These are phyloP conservation scores for Emericellopsis terricola DNA, from an alignment of 495 filamentous ascomycete species.

Conservation along the genomic window DNA sequence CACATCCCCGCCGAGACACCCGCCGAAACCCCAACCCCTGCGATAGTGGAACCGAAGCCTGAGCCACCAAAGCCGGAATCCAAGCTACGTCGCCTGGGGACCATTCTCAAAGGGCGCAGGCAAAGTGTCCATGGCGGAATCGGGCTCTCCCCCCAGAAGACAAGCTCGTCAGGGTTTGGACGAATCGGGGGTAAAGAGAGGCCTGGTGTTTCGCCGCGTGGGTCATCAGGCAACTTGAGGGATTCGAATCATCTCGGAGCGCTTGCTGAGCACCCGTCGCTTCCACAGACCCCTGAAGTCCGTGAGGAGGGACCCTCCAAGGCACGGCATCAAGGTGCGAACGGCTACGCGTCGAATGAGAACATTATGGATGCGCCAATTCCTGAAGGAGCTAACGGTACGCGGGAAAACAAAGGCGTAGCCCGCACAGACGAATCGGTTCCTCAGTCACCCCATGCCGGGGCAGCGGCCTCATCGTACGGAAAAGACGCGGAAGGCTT, in stretches of 20 bases:
- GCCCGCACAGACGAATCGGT: background rate
- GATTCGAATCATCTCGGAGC: too few species aligned
- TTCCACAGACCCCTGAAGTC: too few species aligned
- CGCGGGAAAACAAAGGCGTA: slow-evolving; percentile 6
- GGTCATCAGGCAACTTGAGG: slow-evolving; percentile 37
- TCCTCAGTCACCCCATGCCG: slow-evolving; percentile 25
- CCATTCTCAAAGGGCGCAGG: slow-evolving; percentile 50
- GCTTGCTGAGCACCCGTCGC: too few species aligned
- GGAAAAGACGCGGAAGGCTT: slow-evolving; percentile 45
- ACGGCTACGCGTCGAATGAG: slow-evolving; percentile 16
- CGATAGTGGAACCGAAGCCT: too few species aligned
- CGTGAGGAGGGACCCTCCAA: too few species aligned
- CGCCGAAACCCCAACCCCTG: too few species aligned
- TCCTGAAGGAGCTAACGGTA: slow-evolving; percentile 17
- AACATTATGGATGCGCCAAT: slow-evolving; percentile 10
- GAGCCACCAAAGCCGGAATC: too few species aligned
- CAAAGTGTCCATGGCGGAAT: slow-evolving; percentile 38
- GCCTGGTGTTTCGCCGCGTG: slow-evolving; percentile 26
- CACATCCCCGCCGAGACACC: too few species aligned
- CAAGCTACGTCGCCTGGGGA: slow-evolving; percentile 48
- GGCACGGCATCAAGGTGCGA: slow-evolving; percentile 23
- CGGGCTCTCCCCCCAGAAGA: slow-evolving; percentile 25
- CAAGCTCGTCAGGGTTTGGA: slow-evolving; percentile 31
- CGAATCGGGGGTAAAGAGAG: slow-evolving; percentile 31
- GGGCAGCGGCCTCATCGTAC: slow-evolving; percentile 10